Percentiles rank a stretch among this genome's conserved stretches.
Evolutionary conservation across 129 eudicot species (phyloP).

Genomic region (Scalesia atractyloides): DNA sequence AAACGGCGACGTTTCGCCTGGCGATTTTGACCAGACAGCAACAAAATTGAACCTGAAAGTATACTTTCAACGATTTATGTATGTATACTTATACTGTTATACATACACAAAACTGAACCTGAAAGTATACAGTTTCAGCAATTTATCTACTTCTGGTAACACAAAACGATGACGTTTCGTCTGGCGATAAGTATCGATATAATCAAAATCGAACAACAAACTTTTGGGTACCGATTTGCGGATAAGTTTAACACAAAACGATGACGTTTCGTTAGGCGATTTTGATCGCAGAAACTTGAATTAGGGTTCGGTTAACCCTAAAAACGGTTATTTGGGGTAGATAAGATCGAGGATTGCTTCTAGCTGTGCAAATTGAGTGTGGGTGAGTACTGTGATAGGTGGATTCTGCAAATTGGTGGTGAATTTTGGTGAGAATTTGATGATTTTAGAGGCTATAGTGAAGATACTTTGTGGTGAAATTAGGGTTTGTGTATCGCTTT

Average conservation of each 20-base stretch:
- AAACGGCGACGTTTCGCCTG: slow-evolving; percentile 9
- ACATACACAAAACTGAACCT: too few relatives aligned
- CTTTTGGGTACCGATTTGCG: not conserved
- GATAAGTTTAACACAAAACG: slow-evolving; percentile 30
- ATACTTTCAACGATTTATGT: not conserved
- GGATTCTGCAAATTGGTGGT: slow-evolving; percentile 2
- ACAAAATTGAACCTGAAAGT: slow-evolving; percentile 27
- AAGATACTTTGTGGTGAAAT: slow-evolving; percentile 15
- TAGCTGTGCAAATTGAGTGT: slow-evolving; percentile 8
- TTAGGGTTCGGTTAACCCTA: slow-evolving; percentile 9
- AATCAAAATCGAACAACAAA: slow-evolving; percentile 3
- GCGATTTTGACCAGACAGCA: slow-evolving; percentile 14
- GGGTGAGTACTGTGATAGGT: slow-evolving; percentile 10
- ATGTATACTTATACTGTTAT: too few relatives aligned
- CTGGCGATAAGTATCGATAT: slow-evolving; percentile 18
- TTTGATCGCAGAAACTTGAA: slow-evolving; percentile 3
- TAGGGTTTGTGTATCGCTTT: slow-evolving; percentile 37
- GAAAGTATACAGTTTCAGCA: not conserved
- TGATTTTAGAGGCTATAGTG: not conserved
- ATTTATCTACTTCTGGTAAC: too few relatives aligned
- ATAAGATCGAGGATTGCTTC: slow-evolving; percentile 16
- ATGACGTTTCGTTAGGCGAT: slow-evolving; percentile 16
- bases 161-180: too few relatives aligned
- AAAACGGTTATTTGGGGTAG: slow-evolving; percentile 8
- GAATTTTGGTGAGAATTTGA: not conserved